phyloP scores from a whole-genome alignment of 257 asterid genomes.

The Phtheirospermum japonicum region DNA sequence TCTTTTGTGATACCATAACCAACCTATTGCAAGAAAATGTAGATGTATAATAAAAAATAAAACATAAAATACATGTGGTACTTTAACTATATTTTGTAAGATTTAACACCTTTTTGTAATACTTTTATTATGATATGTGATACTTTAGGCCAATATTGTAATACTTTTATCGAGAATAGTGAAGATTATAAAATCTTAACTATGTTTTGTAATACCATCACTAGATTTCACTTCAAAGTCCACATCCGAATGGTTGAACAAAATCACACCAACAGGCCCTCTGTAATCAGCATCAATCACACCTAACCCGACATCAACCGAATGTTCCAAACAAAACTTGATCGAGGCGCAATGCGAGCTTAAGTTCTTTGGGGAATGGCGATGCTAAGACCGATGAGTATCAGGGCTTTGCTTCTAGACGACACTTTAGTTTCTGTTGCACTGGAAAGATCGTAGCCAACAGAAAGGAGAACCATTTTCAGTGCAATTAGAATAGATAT shows the following conservation, averaged over 20 bases:
- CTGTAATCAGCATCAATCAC: constrained; percentile 87
- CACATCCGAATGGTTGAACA: constrained; percentile 54
- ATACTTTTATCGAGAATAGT: too few species aligned
- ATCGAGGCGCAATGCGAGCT: constrained; percentile 80
- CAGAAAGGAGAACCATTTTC: constrained; percentile 36
- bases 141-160: too few species aligned
- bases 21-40: too few species aligned
- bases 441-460: constrained; percentile 57
- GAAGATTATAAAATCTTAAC: too few species aligned
- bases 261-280: constrained; percentile 55
- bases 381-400: constrained; percentile 79
- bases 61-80: too few species aligned
- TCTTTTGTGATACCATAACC: too few species aligned
- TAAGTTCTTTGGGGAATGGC: constrained; percentile 83
- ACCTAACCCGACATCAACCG: constrained; percentile 88
- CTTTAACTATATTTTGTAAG: too few species aligned
- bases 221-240: constrained; percentile 54
- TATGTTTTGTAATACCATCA: constrained; percentile 41
- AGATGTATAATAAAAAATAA: too few species aligned
- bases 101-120: too few species aligned
- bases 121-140: too few species aligned
- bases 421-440: constrained; percentile 66
- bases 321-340: constrained; percentile 84
- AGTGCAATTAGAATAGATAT: neutral
- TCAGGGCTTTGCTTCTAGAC: constrained; percentile 70